Percentiles rank a stretch among this genome's conserved stretches.
These are phyloP conservation scores for Cercospora sp. DNA, from an alignment of 2,329 filamentous ascomycete species.

Conservation along the genomic window DNA sequence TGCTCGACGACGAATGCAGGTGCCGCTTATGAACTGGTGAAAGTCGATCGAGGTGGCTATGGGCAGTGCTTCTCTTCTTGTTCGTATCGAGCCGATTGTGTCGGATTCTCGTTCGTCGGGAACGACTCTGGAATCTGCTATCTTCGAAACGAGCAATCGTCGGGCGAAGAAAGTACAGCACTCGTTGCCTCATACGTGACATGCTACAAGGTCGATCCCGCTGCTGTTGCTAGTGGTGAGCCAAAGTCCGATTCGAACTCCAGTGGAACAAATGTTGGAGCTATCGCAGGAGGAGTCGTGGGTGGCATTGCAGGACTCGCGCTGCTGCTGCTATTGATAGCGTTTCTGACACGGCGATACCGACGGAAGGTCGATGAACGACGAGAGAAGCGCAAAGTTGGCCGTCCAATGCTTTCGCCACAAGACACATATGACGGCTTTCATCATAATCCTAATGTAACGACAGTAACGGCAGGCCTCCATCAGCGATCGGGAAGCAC, in stretches of 20 bases:
- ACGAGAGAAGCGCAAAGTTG: slow-evolving; percentile 10
- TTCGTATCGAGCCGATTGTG: slow-evolving; percentile 27
- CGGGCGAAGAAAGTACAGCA: slow-evolving; percentile 20
- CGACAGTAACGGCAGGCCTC: slow-evolving; percentile 5
- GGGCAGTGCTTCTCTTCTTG: slow-evolving; percentile 35
- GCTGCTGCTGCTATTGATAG: slow-evolving; percentile 11
- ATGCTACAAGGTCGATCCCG: slow-evolving; percentile 25
- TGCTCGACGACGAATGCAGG: slow-evolving; percentile 34
- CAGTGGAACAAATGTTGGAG: slow-evolving; percentile 13
- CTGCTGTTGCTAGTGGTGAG: slow-evolving; percentile 18
- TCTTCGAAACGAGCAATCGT: slow-evolving; percentile 29
- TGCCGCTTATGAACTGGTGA: slow-evolving; percentile 24
- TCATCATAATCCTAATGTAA: slow-evolving; percentile 3
- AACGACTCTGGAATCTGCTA: slow-evolving; percentile 33
- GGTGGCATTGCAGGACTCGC: slow-evolving; percentile 18
- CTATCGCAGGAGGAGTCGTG: slow-evolving; percentile 22
- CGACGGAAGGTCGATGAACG: slow-evolving; percentile 14
- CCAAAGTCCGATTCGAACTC: background rate
- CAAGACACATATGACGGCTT: slow-evolving; percentile 13
- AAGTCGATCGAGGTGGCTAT: slow-evolving; percentile 32
- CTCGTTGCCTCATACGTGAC: slow-evolving; percentile 32
- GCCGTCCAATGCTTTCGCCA: slow-evolving; percentile 4
- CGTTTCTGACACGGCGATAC: slow-evolving; percentile 15
- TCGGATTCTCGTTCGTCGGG: slow-evolving; percentile 35
- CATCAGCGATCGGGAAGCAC: slow-evolving; percentile 31